These are phyloP conservation scores for Earliella scabrosa DNA, from an alignment of 1,284 basidiomycete genomes.

Conservation along the genomic window DNA sequence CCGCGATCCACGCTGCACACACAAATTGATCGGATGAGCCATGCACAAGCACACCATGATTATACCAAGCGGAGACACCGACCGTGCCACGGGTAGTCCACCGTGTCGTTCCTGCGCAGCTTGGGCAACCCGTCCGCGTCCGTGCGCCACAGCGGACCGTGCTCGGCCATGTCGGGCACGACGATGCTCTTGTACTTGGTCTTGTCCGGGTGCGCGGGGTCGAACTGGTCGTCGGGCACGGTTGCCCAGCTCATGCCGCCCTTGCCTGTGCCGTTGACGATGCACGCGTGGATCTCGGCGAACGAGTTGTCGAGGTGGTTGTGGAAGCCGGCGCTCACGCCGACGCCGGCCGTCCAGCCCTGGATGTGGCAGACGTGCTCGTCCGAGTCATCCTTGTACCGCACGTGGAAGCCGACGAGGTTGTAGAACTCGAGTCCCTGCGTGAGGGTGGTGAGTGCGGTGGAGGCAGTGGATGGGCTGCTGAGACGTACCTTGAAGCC, in stretches of 20 bases:
- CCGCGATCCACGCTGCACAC: neutral
- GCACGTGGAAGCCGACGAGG: conserved; percentile 34
- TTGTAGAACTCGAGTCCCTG: conserved; percentile 38
- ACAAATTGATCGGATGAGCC: no score
- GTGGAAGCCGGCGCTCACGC: conserved; percentile 24
- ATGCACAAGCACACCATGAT: no score
- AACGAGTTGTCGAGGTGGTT: conserved; percentile 30
- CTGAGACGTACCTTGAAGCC: conserved; percentile 16
- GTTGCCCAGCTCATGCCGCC: conserved; percentile 31
- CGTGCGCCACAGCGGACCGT: conserved; percentile 37
- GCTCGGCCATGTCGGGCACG: conserved; percentile 33
- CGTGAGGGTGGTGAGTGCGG: conserved; percentile 1
- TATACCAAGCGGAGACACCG: neutral
- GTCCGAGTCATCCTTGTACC: conserved; percentile 32
- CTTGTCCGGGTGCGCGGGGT: conserved; percentile 26
- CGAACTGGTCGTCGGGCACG: conserved; percentile 10
- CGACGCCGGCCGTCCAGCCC: conserved; percentile 34
- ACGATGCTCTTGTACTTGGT: conserved; percentile 25
- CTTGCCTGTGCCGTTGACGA: conserved; percentile 31
- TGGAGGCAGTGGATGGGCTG: neutral
- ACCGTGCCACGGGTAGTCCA: conserved; percentile 38
- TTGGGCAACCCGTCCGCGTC: conserved; percentile 24
- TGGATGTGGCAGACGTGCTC: conserved; percentile 34
- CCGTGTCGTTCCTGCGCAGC: conserved; percentile 32
- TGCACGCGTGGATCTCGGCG: conserved; percentile 34